Evolutionary conservation across 805 yeast genomes (phyloP), one percentile per base, ranked within the genome.

Genomic region (Wickerhamiella hasegawae): DNA sequence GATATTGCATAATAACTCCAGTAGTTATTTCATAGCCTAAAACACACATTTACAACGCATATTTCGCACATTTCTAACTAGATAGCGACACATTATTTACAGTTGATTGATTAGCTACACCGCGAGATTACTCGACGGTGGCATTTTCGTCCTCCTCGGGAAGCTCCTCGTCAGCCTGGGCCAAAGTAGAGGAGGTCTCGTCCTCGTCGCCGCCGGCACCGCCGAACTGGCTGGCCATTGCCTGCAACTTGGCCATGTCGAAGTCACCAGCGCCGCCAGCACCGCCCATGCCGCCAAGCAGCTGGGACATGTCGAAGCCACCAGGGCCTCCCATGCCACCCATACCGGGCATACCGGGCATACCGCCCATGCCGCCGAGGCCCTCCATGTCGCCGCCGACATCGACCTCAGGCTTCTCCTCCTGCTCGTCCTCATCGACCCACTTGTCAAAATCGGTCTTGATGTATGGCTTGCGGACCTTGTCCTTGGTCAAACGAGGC

Each of bases 381-480:
- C 33, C 31, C 15, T 15, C 36, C 22, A 22, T 21, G 18, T 42
- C 47, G 5, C 40, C 49, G 29, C 45, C 54, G 19, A 42, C 51
- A 42, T 58, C 71, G 18, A 59, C 67, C 28, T 66, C 76, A 9
- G 63, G 65, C 34, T 58, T 63, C 39, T 74, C 85, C 28, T 82
- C 84, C 60, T 87, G 98, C 60, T 87, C 98, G 54, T 87, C 98
- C 63, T 87, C 97, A 54, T 87, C 98, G 28, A 81, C 94, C 98
- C 98, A 87, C 58, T 76, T 81, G 63, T 85, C 94, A 53, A 87
- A 87, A 54, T 87, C 97, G 11, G 98, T 87, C 65, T 81, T 80
- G 54, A 87, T 71, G 59, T 70, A 81, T 45, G 75, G 82, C 42
- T 68, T 70, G 55, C 76, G 83, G 51, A 69, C 66, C 63, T 84